Conservation (phyloP, 2,329 filamentous ascomycete species). For the Diaporthe eres region DNA sequence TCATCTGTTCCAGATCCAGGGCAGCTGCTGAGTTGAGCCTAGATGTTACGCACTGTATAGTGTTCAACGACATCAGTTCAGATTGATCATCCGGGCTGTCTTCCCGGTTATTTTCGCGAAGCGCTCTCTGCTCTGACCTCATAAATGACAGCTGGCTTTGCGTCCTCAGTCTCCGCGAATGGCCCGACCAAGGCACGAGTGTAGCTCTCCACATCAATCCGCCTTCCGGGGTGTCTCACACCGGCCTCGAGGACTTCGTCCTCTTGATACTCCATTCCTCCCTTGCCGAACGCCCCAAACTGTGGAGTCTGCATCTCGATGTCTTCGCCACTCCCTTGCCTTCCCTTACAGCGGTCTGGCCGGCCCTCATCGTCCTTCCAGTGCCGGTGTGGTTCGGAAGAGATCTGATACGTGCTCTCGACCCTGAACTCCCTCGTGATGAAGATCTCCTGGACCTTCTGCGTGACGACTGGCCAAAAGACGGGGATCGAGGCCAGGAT, state of each 20-base stretch:
- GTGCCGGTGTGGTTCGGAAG: background rate
- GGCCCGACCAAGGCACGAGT: background rate
- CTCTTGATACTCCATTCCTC: conserved; percentile 1
- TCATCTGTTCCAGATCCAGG: background rate
- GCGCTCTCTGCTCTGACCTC: conserved; percentile 6
- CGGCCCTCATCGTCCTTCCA: background rate
- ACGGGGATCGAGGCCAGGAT: conserved; percentile 28
- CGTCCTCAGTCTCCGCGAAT: background rate
- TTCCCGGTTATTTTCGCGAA: background rate
- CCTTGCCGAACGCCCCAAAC: background rate
- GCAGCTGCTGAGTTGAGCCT: no score
- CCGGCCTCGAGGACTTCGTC: conserved; percentile 22
- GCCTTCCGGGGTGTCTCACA: conserved; percentile 1
- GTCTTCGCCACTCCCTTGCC: background rate
- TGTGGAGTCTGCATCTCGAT: background rate
- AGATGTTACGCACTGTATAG: no score
- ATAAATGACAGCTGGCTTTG: background rate
- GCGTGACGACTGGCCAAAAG: conserved; percentile 45
- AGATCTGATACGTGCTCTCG: conserved; percentile 36
- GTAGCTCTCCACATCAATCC: conserved; percentile 1
- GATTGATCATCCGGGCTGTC: no score
- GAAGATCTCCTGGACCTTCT: conserved; percentile 50
- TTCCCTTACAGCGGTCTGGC: background rate
- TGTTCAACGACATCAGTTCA: no score
- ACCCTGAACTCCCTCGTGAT: conserved; percentile 32